phyloP scores from a whole-genome alignment of 805 yeast species.

The Kazachstania viticola region DNA sequence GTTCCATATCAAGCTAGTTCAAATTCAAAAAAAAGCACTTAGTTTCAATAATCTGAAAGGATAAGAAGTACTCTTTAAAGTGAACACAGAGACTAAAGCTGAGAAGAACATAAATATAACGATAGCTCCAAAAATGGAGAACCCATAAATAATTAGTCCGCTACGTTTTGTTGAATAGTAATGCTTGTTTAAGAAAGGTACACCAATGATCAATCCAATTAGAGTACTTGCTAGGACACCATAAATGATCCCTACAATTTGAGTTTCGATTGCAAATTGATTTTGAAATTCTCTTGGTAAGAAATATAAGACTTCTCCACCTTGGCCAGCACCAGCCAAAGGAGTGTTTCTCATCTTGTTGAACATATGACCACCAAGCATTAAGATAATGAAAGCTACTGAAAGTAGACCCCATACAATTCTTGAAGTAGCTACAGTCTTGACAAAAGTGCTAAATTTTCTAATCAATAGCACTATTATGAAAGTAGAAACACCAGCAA shows the following conservation, averaged over 20 bases:
- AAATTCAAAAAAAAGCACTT: conserved; percentile 10
- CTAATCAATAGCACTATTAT: conserved; percentile 25
- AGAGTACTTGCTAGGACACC: conserved; percentile 53
- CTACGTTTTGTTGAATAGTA: conserved; percentile 25
- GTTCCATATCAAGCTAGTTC: too few species aligned
- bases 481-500: conserved; percentile 28
- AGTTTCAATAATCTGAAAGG: conserved; percentile 52
- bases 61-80: conserved; percentile 59
- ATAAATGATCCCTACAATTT: conserved; percentile 63
- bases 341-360: conserved; percentile 69
- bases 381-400: conserved; percentile 56
- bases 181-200: conserved; percentile 29
- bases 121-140: conserved; percentile 34
- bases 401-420: conserved; percentile 58
- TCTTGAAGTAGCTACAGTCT: conserved; percentile 35
- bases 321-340: conserved; percentile 32
- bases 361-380: conserved; percentile 88
- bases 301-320: conserved; percentile 39
- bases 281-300: conserved; percentile 53
- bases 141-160: conserved; percentile 32
- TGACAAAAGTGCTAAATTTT: conserved; percentile 28
- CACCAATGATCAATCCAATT: conserved; percentile 46
- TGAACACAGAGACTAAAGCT: conserved; percentile 53
- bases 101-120: conserved; percentile 49
- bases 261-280: conserved; percentile 85